A percentile compares a stretch with the other conserved stretches of the same genome.
Conservation (phyloP, 2,329 filamentous ascomycete genomes). For the Chaetomiaceae sp. region DNA sequence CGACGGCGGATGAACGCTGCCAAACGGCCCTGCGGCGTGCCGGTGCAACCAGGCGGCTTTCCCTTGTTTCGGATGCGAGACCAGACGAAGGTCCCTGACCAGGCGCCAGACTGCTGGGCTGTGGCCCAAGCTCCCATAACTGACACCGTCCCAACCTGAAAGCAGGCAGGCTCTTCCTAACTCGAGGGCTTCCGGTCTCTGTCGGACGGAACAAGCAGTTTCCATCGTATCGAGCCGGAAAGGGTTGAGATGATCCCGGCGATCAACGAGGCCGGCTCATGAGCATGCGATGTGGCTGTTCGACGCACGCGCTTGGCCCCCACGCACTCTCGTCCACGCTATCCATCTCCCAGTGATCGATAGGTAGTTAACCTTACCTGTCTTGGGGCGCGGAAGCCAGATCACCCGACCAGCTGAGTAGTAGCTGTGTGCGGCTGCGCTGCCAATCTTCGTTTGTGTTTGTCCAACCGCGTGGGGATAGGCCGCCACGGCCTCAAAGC, state of each 20-base stretch:
- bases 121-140: conserved; percentile 1
- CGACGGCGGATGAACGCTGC: conserved; percentile 10
- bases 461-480: neutral
- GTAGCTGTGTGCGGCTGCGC: no score
- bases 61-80: conserved; percentile 24
- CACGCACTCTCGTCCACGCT: no score
- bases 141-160: neutral
- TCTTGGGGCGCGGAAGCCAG: conserved; percentile 16
- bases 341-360: no score
- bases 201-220: conserved; percentile 1
- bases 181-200: neutral
- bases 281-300: neutral
- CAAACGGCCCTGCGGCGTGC: conserved; percentile 24
- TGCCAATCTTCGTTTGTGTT: no score
- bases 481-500: neutral
- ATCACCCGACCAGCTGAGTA: conserved; percentile 10
- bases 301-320: no score
- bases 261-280: conserved; percentile 3
- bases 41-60: conserved; percentile 14
- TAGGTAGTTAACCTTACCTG: no score
- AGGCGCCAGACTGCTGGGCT: no score
- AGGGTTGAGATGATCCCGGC: conserved; percentile 4
- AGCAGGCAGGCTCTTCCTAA: neutral
- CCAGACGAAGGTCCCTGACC: neutral
- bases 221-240: conserved; percentile 1